These are phyloP conservation scores for Chalaropsis ovoidea DNA, from an alignment of 2,329 filamentous ascomycete genomes.

Conservation along the genomic window DNA sequence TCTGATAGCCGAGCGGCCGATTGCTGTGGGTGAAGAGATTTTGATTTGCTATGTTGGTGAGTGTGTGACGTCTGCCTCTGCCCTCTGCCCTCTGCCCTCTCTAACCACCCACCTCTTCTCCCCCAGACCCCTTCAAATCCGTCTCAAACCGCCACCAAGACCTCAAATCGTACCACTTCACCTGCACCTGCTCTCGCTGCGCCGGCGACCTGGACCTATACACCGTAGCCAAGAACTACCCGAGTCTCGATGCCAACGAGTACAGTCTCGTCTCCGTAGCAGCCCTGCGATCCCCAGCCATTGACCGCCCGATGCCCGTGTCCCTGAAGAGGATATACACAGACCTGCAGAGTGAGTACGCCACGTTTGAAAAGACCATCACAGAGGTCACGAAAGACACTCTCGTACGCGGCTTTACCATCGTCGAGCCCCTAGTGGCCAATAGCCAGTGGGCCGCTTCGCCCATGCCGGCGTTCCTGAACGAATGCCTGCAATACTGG, in stretches of 20 bases:
- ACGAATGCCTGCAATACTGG: constrained; percentile 25
- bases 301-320: constrained; percentile 21
- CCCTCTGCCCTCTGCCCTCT: too few relatives aligned
- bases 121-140: constrained; percentile 41
- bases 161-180: constrained; percentile 44
- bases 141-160: constrained; percentile 36
- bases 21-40: constrained; percentile 46
- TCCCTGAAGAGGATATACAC: constrained; percentile 17
- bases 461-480: constrained; percentile 24
- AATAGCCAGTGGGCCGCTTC: constrained; percentile 24
- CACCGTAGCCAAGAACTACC: constrained; percentile 39
- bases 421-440: constrained; percentile 34
- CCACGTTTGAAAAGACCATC: constrained; percentile 2
- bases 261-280: constrained; percentile 31
- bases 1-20: constrained; percentile 41
- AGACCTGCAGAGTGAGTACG: constrained; percentile 18
- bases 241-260: constrained; percentile 37
- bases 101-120: not conserved
- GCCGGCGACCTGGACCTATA: constrained; percentile 44
- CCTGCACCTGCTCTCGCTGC: constrained; percentile 44
- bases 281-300: constrained; percentile 19
- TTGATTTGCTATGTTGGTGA: constrained; percentile 53
- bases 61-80: constrained; percentile 24
- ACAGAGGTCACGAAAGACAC: constrained; percentile 26
- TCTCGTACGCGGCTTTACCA: constrained; percentile 33